Percentiles rank a stretch among this genome's conserved stretches.
phyloP scores from a whole-genome alignment of 192 early-diverging fungal genomes.

The Chytriomyces confervae region DNA sequence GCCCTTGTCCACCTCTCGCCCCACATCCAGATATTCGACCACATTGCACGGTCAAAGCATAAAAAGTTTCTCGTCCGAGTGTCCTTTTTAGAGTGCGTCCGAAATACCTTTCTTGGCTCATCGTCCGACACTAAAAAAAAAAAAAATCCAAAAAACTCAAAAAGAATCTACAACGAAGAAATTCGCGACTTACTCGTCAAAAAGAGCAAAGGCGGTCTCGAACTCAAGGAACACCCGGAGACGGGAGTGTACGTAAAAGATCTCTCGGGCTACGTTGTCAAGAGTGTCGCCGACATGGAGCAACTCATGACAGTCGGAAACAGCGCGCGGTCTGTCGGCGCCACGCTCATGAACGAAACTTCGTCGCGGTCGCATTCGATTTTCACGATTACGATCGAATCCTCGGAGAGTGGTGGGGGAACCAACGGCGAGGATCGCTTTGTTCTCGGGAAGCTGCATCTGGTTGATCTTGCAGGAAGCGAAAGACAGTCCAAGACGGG shows the following conservation, averaged over 20 bases:
- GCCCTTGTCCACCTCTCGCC: constrained; percentile 19
- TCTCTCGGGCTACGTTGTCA: constrained; percentile 58
- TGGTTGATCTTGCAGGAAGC: constrained; percentile 69
- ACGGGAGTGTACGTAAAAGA: constrained; percentile 73
- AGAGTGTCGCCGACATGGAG: constrained; percentile 65
- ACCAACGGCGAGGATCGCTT: constrained; percentile 60
- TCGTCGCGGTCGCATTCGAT: constrained; percentile 68
- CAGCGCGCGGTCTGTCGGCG: constrained; percentile 62
- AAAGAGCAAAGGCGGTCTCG: constrained; percentile 46
- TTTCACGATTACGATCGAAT: constrained; percentile 69
- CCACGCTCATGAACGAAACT: constrained; percentile 69
- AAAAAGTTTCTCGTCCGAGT: constrained; percentile 69
- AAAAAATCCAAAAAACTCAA: too few relatives aligned
- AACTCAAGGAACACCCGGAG: constrained; percentile 70
- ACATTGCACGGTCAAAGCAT: constrained; percentile 58
- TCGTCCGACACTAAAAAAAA: too few relatives aligned
- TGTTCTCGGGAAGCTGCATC: constrained; percentile 63
- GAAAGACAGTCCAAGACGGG: constrained; percentile 70
- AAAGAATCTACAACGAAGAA: constrained; percentile 62
- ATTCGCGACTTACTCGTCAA: constrained; percentile 59
- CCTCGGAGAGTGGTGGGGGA: constrained; percentile 48
- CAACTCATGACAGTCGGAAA: constrained; percentile 61
- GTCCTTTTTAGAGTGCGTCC: constrained; percentile 49
- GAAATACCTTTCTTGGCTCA: too few relatives aligned
- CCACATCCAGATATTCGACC: constrained; percentile 52